Base-by-base conservation (phyloP, 768 basidiomycete genomes). In the Pleurotus salmoneostramineus region DNA sequence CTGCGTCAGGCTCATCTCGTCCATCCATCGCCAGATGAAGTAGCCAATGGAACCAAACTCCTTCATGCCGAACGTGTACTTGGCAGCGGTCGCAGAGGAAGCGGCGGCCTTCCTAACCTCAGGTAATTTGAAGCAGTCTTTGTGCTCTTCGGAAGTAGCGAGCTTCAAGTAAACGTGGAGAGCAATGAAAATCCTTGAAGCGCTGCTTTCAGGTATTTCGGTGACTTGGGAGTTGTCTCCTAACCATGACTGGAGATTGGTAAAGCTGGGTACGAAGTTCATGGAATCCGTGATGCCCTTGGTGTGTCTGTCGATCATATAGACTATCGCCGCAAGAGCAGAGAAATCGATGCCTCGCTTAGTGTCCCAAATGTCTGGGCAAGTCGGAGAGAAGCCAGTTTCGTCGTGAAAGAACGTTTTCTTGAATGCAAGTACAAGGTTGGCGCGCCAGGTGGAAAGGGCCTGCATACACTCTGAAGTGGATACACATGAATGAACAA, bases 381-480 rank as follows among this genome's bases (percentile, higher is more conserved):
- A 54, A 8, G 35, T 37, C 17, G 33, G 63, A 56, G 54, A 56
- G 17, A 73, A 70, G 21, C 21, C 21, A 3, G 21, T 27, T 4
- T 70, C 71, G 5, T 74, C 74, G 7, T 73, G 65, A 33, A 71
- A 69, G 35, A 85, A 69, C 61, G 83, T 82, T 3, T 68, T 65
- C 51, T 83, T 77, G 3, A 91, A 60, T 10, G 74, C 70, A n/a
- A 86, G 85, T 12, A 89, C 75, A 64, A 91, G 84, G 0, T 66
- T 58, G 0, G 85, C 74, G 60, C 84, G 81, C 0, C 82, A 77
- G 0, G 83, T 81, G 51, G 73, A 80, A 58, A 83, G 72, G 0
- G 88, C 89, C 65, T 88, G 84, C 11, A 92, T 72, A 66, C 86
- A 87, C 65, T 91, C 89, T 79, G 68, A 21, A 48, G 14, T 36